phyloP scores from a whole-genome alignment of 306 rosid species.

The Vigna mungo region DNA sequence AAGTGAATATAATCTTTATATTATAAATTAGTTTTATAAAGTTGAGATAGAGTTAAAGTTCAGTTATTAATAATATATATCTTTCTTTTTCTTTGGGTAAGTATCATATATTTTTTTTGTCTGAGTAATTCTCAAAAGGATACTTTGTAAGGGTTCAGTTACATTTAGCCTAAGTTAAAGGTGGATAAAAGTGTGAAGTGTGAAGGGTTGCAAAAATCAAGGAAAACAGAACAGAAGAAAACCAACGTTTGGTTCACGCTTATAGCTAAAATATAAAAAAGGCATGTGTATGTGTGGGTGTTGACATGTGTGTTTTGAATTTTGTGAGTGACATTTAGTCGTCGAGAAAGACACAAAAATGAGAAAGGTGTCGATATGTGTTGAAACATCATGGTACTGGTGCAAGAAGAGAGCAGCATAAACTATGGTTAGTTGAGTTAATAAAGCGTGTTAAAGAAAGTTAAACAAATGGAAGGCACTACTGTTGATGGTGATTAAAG shows the following conservation, averaged over 20 bases:
- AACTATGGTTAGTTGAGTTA: conserved; percentile 65
- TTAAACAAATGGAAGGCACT: conserved; percentile 67
- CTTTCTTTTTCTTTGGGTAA: too few relatives aligned
- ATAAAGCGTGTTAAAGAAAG: conserved; percentile 40
- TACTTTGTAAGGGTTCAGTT: conserved; percentile 20
- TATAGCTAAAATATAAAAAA: conserved; percentile 1
- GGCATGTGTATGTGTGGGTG: not conserved
- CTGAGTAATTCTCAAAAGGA: not conserved
- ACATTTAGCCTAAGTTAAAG: conserved; percentile 41
- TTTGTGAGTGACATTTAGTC: conserved; percentile 49
- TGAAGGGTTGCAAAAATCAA: conserved; percentile 43
- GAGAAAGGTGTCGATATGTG: conserved; percentile 28
- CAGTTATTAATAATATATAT: too few relatives aligned
- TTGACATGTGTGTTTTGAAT: conserved; percentile 39
- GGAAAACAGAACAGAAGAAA: conserved; percentile 29
- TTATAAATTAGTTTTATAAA: too few relatives aligned
- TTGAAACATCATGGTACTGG: conserved; percentile 42
- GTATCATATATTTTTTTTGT: too few relatives aligned
- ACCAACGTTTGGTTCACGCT: conserved; percentile 49
- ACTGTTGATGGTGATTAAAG: conserved; percentile 49
- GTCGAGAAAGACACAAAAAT: conserved; percentile 55
- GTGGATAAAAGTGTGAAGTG: conserved; percentile 11
- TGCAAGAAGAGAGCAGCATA: conserved; percentile 35
- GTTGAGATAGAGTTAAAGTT: too few relatives aligned
- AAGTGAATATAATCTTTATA: too few relatives aligned